phyloP scores from a whole-genome alignment of 371 early-diverging fungal species.

The Caulochytrium protostelioides region DNA sequence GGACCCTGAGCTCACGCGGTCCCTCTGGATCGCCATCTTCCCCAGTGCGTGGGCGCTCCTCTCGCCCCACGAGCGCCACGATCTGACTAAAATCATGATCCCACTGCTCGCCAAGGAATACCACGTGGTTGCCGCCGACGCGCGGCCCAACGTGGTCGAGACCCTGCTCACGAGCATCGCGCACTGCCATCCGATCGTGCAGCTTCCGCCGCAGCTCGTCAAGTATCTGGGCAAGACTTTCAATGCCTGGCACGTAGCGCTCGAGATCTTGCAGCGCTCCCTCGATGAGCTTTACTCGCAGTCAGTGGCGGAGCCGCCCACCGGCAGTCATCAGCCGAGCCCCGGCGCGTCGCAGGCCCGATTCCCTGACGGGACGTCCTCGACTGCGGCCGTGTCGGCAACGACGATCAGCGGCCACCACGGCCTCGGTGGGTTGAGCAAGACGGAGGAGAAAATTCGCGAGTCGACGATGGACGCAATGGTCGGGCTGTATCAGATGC shows the following conservation, averaged over 20 bases:
- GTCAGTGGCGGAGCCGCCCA: not conserved
- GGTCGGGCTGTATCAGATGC: constrained; percentile 48
- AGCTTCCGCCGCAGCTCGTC: constrained; percentile 75
- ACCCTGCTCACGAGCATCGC: constrained; percentile 65
- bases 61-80: constrained; percentile 49
- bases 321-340: too few relatives aligned
- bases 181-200: constrained; percentile 43
- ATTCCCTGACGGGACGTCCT: too few relatives aligned
- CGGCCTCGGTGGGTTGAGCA: too few relatives aligned
- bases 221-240: constrained; percentile 74
- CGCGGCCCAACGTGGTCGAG: constrained; percentile 81
- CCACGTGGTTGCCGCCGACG: constrained; percentile 51
- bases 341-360: too few relatives aligned
- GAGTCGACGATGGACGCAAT: constrained; percentile 76
- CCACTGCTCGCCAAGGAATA: constrained; percentile 73
- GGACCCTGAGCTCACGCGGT: constrained; percentile 40
- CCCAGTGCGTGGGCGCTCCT: constrained; percentile 61
- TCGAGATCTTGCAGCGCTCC: constrained; percentile 42
- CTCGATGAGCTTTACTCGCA: constrained; percentile 4
- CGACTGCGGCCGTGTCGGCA: too few relatives aligned
- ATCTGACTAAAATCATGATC: constrained; percentile 54
- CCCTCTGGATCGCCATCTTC: constrained; percentile 72
- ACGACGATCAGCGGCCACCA: too few relatives aligned
- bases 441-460: constrained; percentile 69
- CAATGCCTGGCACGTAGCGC: constrained; percentile 73